A percentile compares a stretch with the other conserved stretches of the same genome.
These are phyloP conservation scores for Penicillium verrucosum DNA, from an alignment of 2,329 filamentous ascomycete genomes.

Conservation along the genomic window DNA sequence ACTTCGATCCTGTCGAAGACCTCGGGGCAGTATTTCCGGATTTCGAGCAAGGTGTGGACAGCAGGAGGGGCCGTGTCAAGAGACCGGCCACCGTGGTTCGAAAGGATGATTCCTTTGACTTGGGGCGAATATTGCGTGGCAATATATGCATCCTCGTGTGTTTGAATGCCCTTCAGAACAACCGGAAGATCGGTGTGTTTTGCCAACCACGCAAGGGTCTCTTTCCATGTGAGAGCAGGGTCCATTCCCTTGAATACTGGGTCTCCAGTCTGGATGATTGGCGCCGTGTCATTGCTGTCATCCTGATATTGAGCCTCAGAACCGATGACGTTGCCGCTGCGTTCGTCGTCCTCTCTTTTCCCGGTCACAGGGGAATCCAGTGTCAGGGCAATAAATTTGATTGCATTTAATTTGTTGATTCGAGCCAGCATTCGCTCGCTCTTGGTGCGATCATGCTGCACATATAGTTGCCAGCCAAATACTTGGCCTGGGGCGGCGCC, in stretches of 20 bases:
- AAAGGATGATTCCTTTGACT: slow-evolving; percentile 76
- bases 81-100: slow-evolving; percentile 84
- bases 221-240: slow-evolving; percentile 73
- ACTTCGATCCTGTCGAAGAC: slow-evolving; percentile 69
- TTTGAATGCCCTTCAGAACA: slow-evolving; percentile 89
- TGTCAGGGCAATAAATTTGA: slow-evolving; percentile 81
- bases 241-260: slow-evolving; percentile 64
- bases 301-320: slow-evolving; percentile 53
- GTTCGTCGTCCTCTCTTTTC: slow-evolving; percentile 81
- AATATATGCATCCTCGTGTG: slow-evolving; percentile 83
- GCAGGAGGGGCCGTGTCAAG: slow-evolving; percentile 76
- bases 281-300: slow-evolving; percentile 51
- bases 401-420: slow-evolving; percentile 63
- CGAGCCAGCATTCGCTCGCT: slow-evolving; percentile 72
- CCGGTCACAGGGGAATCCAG: slow-evolving; percentile 86
- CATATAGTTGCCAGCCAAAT: slow-evolving; percentile 95
- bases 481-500: slow-evolving; percentile 62
- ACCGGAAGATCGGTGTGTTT: slow-evolving; percentile 78
- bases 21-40: slow-evolving; percentile 67
- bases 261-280: slow-evolving; percentile 56
- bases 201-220: slow-evolving; percentile 74
- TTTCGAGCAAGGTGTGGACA: slow-evolving; percentile 67
- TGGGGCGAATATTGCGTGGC: slow-evolving; percentile 61
- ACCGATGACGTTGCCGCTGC: slow-evolving; percentile 45
- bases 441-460: slow-evolving; percentile 75